Evolutionary conservation across 495 filamentous ascomycete genomes (phyloP).

Genomic region (Tetracladium marchalianum): DNA sequence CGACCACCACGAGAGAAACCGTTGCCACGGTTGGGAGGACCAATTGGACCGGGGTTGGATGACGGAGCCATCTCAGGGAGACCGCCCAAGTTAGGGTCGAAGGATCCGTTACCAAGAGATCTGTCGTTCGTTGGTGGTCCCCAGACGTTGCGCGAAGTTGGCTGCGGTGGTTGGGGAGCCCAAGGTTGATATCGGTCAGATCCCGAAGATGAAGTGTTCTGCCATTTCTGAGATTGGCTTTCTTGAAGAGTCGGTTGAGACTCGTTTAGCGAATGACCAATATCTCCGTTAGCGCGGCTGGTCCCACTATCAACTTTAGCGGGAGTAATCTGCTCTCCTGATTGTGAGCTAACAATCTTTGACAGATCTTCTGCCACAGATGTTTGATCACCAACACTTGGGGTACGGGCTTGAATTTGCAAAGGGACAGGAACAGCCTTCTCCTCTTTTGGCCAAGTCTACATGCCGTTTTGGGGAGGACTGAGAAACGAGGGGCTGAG

Average conservation of each 20-base stretch:
- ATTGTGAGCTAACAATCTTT: slow-evolving; percentile 36
- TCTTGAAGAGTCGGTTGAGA: not conserved
- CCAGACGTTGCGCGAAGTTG: slow-evolving; percentile 57
- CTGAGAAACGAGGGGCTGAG: too few species aligned
- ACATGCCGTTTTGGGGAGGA: too few species aligned
- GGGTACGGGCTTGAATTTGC: slow-evolving; percentile 22
- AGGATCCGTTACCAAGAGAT: slow-evolving; percentile 70
- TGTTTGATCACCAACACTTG: not conserved
- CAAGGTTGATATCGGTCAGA: slow-evolving; percentile 14
- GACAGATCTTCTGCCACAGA: slow-evolving; percentile 33
- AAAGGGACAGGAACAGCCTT: slow-evolving; percentile 27
- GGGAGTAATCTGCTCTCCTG: slow-evolving; percentile 1
- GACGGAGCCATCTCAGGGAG: slow-evolving; percentile 30
- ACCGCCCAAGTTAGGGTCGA: slow-evolving; percentile 49
- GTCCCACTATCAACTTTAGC: not conserved
- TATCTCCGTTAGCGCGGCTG: slow-evolving; percentile 10
- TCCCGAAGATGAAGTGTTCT: slow-evolving; percentile 6
- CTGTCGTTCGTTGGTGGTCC: slow-evolving; percentile 61
- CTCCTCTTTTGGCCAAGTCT: too few species aligned
- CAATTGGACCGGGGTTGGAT: slow-evolving; percentile 41
- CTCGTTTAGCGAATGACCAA: not conserved
- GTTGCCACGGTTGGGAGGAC: slow-evolving; percentile 32
- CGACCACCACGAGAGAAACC: slow-evolving; percentile 17
- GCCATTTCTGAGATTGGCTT: slow-evolving; percentile 17
- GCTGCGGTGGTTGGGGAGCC: slow-evolving; percentile 21